Conservation (phyloP, 2,329 filamentous ascomycete genomes). For the Catunica adiposa region DNA sequence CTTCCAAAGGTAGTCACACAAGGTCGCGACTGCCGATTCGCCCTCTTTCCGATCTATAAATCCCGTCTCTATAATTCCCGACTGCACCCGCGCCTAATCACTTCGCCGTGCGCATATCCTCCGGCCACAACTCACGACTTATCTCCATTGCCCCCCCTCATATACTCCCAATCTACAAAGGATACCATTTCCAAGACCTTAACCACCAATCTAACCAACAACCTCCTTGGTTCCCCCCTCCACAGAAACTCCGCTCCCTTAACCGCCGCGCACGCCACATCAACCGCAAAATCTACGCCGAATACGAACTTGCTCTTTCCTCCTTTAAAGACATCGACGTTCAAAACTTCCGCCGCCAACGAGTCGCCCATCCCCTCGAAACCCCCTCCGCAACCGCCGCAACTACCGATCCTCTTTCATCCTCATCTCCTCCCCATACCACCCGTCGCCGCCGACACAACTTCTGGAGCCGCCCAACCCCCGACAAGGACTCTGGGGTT, state of each 20-base stretch:
- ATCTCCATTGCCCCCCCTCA: too few relatives aligned
- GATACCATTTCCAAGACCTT: not conserved
- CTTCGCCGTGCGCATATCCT: too few relatives aligned
- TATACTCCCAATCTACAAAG: not conserved
- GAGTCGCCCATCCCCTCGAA: not conserved
- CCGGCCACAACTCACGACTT: too few relatives aligned
- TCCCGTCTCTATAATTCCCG: too few relatives aligned
- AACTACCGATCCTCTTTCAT: not conserved
- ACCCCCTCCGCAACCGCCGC: not conserved
- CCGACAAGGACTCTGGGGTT: not conserved
- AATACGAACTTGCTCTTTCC: slow-evolving; percentile 8
- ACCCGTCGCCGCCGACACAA: not conserved
- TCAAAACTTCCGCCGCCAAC: not conserved
- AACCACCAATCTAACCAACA: not conserved
- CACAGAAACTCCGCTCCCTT: not conserved
- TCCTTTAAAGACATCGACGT: slow-evolving; percentile 4
- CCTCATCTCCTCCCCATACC: not conserved
- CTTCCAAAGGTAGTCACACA: too few relatives aligned
- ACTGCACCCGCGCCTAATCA: too few relatives aligned
- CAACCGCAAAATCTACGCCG: slow-evolving; percentile 5
- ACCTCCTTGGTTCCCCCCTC: not conserved
- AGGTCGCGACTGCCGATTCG: too few relatives aligned
- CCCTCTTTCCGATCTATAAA: too few relatives aligned
- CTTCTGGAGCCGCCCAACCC: too few relatives aligned
- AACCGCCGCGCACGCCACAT: not conserved